Evolutionary conservation across 2,329 filamentous ascomycete genomes (phyloP).

Genomic region (Stachybotrys echinatus): DNA sequence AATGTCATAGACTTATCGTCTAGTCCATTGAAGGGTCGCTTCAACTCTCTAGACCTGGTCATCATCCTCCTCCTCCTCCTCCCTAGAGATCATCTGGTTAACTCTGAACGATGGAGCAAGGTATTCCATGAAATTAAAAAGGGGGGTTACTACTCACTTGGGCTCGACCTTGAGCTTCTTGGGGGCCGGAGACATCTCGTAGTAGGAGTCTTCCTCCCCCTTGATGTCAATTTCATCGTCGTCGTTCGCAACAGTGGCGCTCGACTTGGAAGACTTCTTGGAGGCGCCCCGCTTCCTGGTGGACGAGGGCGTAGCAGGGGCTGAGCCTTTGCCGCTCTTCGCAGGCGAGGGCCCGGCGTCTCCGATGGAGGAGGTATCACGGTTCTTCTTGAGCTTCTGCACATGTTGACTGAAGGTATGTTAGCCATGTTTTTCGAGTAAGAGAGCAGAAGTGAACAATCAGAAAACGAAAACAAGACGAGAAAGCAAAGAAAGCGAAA

Average conservation of each 20-base stretch:
- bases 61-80: no score
- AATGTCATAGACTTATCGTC: no score
- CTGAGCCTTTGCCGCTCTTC: constrained; percentile 17
- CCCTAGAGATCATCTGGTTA: no score
- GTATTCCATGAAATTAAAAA: no score
- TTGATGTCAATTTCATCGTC: constrained; percentile 2
- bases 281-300: constrained; percentile 3
- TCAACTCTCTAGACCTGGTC: no score
- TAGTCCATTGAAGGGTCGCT: no score
- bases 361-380: constrained; percentile 19
- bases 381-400: constrained; percentile 35
- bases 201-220: background rate
- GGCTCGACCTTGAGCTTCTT: constrained; percentile 11
- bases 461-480: background rate
- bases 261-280: constrained; percentile 11
- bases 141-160: background rate
- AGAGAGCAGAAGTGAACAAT: constrained; percentile 1
- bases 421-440: constrained; percentile 10
- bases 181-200: background rate
- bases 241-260: background rate
- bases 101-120: no score
- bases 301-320: background rate
- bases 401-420: constrained; percentile 35
- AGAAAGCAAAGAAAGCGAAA: background rate
- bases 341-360: constrained; percentile 9